A percentile compares a stretch with the other conserved stretches of the same genome.
These are phyloP conservation scores for Chloropicon primus DNA, from an alignment of 139 green algal genomes.

Conservation along the genomic window DNA sequence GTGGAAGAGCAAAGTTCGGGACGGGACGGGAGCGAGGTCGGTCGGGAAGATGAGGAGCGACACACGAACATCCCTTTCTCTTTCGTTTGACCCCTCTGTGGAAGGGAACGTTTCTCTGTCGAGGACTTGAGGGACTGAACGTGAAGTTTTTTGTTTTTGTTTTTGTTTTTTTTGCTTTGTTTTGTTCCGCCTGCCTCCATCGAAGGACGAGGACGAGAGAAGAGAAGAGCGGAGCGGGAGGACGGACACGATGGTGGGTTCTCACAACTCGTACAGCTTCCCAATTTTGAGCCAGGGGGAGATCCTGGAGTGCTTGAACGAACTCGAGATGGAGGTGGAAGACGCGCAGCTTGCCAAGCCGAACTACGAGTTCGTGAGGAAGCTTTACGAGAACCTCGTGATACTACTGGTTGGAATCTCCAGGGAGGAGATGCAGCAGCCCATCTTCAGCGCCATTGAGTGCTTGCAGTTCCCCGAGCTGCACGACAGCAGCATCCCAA, in stretches of 20 bases:
- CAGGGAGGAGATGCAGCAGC: constrained; percentile 78
- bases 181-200: no score
- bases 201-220: not conserved
- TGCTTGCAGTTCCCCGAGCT: constrained; percentile 83
- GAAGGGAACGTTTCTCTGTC: no score
- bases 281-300: constrained; percentile 57
- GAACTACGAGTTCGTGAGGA: constrained; percentile 51
- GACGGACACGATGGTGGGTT: not conserved
- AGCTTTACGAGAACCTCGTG: constrained; percentile 61
- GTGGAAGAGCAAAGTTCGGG: no score
- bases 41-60: no score
- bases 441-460: constrained; percentile 66
- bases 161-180: no score
- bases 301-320: constrained; percentile 60
- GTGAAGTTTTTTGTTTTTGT: no score
- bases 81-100: no score
- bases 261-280: constrained; percentile 53
- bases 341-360: constrained; percentile 59
- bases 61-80: no score
- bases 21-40: no score
- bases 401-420: constrained; percentile 29
- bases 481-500: constrained; percentile 77
- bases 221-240: not conserved
- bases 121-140: no score
- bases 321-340: constrained; percentile 60